A percentile compares a stretch with the other conserved stretches of the same genome.
These are phyloP conservation scores for Phytopythium boreale DNA, from an alignment of 352 stramenopile genomes.

Conservation along the genomic window DNA sequence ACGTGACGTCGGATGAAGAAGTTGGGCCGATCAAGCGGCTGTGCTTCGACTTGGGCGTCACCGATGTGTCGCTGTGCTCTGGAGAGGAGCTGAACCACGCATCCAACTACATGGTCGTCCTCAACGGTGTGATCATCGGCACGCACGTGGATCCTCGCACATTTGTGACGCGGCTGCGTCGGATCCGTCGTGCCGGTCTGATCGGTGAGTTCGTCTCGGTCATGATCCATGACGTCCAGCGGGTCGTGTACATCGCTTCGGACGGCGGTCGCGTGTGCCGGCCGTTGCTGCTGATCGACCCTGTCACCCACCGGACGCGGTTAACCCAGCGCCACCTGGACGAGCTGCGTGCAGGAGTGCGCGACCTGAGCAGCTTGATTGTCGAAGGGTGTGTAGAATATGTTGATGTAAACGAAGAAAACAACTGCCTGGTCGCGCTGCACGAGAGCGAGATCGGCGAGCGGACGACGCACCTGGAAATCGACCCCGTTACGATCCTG, in stretches of 20 bases:
- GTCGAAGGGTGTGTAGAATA: constrained; percentile 98
- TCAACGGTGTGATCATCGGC: constrained; percentile 99
- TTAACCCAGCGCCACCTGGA: constrained; percentile 96
- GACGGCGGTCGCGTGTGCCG: constrained; percentile 98
- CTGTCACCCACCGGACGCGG: constrained; percentile 83
- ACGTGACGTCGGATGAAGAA: constrained; percentile 94
- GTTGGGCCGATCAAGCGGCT: constrained; percentile 92
- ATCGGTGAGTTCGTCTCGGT: constrained; percentile 98
- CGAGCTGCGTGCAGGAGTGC: constrained; percentile 75
- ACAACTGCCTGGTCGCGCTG: constrained; percentile 99
- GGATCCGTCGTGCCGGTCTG: constrained; percentile 78
- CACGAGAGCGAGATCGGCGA: constrained; percentile 90
- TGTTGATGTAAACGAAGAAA: constrained; percentile 99
- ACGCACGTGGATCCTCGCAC: constrained; percentile 91
- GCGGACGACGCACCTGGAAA: constrained; percentile 98
- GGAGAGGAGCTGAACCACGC: constrained; percentile 96
- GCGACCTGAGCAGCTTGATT: constrained; percentile 83
- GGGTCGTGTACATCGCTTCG: constrained; percentile 97
- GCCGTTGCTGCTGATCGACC: constrained; percentile 94
- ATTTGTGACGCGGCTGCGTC: constrained; percentile 86
- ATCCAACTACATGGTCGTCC: constrained; percentile 96
- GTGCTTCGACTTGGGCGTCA: constrained; percentile 96
- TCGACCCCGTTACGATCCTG: constrained; percentile 99
- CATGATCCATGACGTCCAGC: constrained; percentile 97
- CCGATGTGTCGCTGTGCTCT: constrained; percentile 93